Percentiles rank a stretch among this genome's conserved stretches.
phyloP scores from a whole-genome alignment of 2,329 filamentous ascomycete genomes.

The Bimuria novae-zelandiae region DNA sequence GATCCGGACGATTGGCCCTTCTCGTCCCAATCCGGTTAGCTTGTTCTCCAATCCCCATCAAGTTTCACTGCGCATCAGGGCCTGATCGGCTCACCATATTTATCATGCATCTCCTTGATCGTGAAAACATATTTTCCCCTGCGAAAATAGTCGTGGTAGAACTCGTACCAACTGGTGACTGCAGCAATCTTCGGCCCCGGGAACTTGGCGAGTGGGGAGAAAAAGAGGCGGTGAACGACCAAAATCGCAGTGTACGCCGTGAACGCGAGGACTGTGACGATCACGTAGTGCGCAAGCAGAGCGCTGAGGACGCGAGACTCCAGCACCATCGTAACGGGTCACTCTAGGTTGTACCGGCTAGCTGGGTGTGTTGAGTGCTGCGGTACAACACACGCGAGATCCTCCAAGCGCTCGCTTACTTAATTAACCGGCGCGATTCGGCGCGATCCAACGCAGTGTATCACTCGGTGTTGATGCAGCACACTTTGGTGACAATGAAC shows the following conservation, averaged over 20 bases:
- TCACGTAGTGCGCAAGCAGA: slow-evolving; percentile 1
- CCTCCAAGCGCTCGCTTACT: too few species aligned
- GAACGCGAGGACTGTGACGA: neutral
- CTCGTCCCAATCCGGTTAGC: neutral
- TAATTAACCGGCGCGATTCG: too few species aligned
- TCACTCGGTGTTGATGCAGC: too few species aligned
- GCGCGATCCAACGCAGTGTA: too few species aligned
- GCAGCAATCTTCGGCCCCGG: slow-evolving; percentile 32
- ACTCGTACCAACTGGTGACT: slow-evolving; percentile 28
- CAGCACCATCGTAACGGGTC: neutral
- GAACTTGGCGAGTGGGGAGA: slow-evolving; percentile 27
- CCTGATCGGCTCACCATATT: slow-evolving; percentile 26
- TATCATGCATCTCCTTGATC: slow-evolving; percentile 35
- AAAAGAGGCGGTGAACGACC: slow-evolving; percentile 18
- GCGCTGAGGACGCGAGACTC: slow-evolving; percentile 1
- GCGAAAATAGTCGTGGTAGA: slow-evolving; percentile 28
- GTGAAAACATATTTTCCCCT: slow-evolving; percentile 32
- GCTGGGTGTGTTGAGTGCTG: slow-evolving; percentile 3
- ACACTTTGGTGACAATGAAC: too few species aligned
- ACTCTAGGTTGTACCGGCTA: neutral
- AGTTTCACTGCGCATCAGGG: neutral
- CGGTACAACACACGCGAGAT: neutral
- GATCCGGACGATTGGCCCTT: slow-evolving; percentile 37
- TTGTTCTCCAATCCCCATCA: neutral
- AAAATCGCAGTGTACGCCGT: neutral